Evolutionary conservation across 805 yeast species (phyloP), one percentile per base, ranked within the genome.

Genomic region (Metschnikowia arizonensis): DNA sequence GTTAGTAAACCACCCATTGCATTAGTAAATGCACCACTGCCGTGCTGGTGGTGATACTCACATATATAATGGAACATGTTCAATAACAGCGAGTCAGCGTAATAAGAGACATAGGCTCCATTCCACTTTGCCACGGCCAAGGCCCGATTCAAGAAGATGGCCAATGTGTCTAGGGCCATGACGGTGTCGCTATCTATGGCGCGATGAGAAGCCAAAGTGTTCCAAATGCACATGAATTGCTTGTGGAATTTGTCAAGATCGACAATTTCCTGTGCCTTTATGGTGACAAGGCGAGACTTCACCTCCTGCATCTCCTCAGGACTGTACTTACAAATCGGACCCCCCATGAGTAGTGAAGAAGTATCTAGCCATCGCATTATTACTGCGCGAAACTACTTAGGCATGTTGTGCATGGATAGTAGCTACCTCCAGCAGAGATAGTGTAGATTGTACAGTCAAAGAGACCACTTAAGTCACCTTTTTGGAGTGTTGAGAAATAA

Each of bases 11-110:
- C 85, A 44, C 72, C 76, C 42, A 87, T 60, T 0, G 95, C 82
- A 56, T 84, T 86, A 5, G 83, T 79, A 23, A 86, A 61, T 0
- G 95, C 82, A 2, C 85, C 79, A 4, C 84, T 82, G 1, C 86
- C 76, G 41, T 82, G 86, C 43, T 78, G 79, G 81, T 78, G 79
- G 81, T 89, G 82, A 59, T 77, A 81, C 52, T 82, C 89, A 31
- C 83, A 63, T 11, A 84, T 73, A 59, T 77, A 84, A 19, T 68
- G 68, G 55, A 78, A 78, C 1, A 81, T 17, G 35, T 39, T 31
- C 21, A 21, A n/a, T 2, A 29, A 29, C 18, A 39, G 28, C 23
- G 14, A 19, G 34, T 30, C 24, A 8, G 19, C 14, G 12, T 7
- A 26, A 9, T 12, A 28, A 6, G 18, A 14, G 8, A 17, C 12